These are phyloP conservation scores for Letharia columbiana DNA, from an alignment of 495 filamentous ascomycete genomes.

Conservation along the genomic window DNA sequence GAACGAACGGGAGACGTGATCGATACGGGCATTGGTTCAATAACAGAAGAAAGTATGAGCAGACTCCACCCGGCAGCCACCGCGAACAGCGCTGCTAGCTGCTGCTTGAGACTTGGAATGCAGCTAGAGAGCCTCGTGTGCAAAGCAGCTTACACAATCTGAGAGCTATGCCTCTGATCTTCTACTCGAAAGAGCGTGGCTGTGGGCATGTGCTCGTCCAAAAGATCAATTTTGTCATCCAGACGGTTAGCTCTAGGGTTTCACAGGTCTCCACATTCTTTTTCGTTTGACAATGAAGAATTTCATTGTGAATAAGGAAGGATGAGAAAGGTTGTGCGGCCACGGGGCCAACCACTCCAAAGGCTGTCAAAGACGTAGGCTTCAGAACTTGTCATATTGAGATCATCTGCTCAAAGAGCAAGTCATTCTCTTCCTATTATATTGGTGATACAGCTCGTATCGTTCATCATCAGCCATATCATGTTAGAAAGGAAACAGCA, in stretches of 20 bases:
- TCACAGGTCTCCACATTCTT: background rate
- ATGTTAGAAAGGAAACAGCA: background rate
- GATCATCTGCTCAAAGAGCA: conserved; percentile 42
- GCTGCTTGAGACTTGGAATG: background rate
- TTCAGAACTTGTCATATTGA: conserved; percentile 42
- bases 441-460: conserved; percentile 35
- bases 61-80: too few relatives aligned
- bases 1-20: background rate
- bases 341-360: too few relatives aligned
- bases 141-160: background rate
- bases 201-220: background rate
- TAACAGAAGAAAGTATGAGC: too few relatives aligned
- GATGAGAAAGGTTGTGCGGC: background rate
- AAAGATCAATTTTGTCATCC: background rate
- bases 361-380: conserved; percentile 19
- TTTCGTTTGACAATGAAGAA: too few relatives aligned
- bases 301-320: background rate
- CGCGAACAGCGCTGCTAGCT: too few relatives aligned
- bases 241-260: background rate
- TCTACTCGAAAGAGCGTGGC: background rate
- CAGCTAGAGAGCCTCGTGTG: background rate
- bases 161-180: background rate
- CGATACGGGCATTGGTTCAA: too few relatives aligned
- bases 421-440: conserved; percentile 61
- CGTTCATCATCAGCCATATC: conserved; percentile 47